These are phyloP conservation scores for grape (Vitis vinifera) DNA, from an alignment of 164 flowering plant genomes.

Conservation along the genomic window ASM3070453v1 NC_081817.1:22784501-22785000, in stretches of 20 bases:
- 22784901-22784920: constrained; percentile 67
- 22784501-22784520: too few relatives aligned
- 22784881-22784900: constrained; percentile 69
- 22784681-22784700: constrained; percentile 84
- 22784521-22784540: not conserved
- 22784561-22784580: constrained; percentile 66
- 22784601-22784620: constrained; percentile 68
- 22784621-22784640: constrained; percentile 57
- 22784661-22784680: constrained; percentile 72
- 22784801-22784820: constrained; percentile 86
- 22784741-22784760: constrained; percentile 70
- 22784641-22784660: constrained; percentile 60
- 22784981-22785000: constrained; percentile 79
- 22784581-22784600: constrained; percentile 88
- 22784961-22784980: constrained; percentile 60
- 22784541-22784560: not conserved
- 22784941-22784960: constrained; percentile 58
- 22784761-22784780: constrained; percentile 70
- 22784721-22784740: constrained; percentile 74
- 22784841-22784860: constrained; percentile 85
- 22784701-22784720: constrained; percentile 66
- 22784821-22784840: constrained; percentile 59
- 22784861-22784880: constrained; percentile 85
- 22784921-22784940: constrained; percentile 62
- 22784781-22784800: constrained; percentile 87